Percentiles rank a stretch among this genome's conserved stretches.
Conservation (phyloP, 2,329 filamentous ascomycete species). For the Sarocladium brachiariae region DNA sequence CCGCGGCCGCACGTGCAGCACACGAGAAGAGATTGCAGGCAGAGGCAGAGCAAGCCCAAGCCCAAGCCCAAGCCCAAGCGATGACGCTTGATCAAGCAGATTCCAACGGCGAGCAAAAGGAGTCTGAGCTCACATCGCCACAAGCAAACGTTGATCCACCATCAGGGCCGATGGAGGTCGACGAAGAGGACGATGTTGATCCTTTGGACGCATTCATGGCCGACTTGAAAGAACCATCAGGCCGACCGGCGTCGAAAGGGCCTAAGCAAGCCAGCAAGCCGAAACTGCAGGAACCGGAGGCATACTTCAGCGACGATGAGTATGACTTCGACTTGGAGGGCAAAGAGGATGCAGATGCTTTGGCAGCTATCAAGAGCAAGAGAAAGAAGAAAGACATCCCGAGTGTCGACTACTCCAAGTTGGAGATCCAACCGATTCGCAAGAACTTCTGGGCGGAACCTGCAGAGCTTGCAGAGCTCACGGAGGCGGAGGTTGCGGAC, state of each 20-base stretch:
- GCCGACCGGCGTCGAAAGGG: conserved; percentile 27
- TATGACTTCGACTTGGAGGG: conserved; percentile 46
- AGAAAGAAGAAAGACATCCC: conserved; percentile 97
- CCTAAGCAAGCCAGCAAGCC: conserved; percentile 33
- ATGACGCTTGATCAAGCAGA: conserved; percentile 23
- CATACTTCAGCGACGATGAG: conserved; percentile 86
- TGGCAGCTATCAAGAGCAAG: conserved; percentile 51
- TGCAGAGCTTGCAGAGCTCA: conserved; percentile 73
- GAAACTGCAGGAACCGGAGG: conserved; percentile 63
- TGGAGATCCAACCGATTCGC: conserved; percentile 77
- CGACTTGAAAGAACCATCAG: conserved; percentile 50
- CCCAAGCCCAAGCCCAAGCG: conserved; percentile 22
- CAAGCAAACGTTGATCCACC: conserved; percentile 14
- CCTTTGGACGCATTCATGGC: conserved; percentile 98
- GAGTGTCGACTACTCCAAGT: conserved; percentile 74
- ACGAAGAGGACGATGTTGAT: conserved; percentile 66
- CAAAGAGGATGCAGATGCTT: conserved; percentile 37
- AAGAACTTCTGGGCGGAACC: conserved; percentile 96
- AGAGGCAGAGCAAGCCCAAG: conserved; percentile 32
- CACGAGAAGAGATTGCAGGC: conserved; percentile 68
- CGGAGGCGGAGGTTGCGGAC: conserved; percentile 73
- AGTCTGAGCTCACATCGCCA: conserved; percentile 18
- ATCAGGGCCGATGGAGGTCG: conserved; percentile 49
- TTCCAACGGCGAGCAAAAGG: conserved; percentile 22
- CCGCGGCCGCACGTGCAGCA: conserved; percentile 76